Base-by-base conservation (phyloP, 176 grass and related monocot genomes). In the Carex littledalei region DNA sequence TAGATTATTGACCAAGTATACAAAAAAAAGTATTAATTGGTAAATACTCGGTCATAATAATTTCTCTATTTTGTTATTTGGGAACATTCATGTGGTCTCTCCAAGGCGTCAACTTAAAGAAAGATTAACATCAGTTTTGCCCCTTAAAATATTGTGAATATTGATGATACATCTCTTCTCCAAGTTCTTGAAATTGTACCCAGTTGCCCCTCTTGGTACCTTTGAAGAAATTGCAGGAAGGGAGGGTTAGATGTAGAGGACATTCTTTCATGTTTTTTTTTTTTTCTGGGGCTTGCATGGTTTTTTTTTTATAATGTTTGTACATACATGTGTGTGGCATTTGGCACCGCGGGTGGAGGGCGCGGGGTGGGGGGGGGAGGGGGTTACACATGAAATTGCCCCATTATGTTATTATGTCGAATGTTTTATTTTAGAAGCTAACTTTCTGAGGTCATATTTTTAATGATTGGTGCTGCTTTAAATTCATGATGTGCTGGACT, bases 1-100 rank as follows among this genome's bases (percentile, higher is more conserved):
- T 84, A 83, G 88, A 70, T 26, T 87, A 81, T 3, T 2, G n/a
- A 82, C 85, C 79, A 11, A 47, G 67, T 32, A 77, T 55, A 68
- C 13, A 7, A 77, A 29, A 53, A 55, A 55, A 53, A 15, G 21
- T 26, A 55, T 77, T 39, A 39, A 39, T 39, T 55, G 67, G 18
- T 77, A 52, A 75, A 53, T 75, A 75, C 20, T 12, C 11, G 2
- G 21, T 76, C 72, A 15, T 76, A 47, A 1, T 76, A 22, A 24
- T 53, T 54, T 54, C 21, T 53, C 45, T 54, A 54, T 53, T 53
- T 73, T 53, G 47, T 76, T 53, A 53, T 50, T 53, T 26, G 47
- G 4, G 9, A 76, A 76, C 24, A 26, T 76, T 76, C 5, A 26
- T 29, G 12, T 54, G 72, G 21, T 22, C n/a, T 53, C 20, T 76